A percentile compares a stretch with the other conserved stretches of the same genome.
phyloP scores from a whole-genome alignment of 2,329 filamentous ascomycete species.

The Aspergillus quadrilineatus region DNA sequence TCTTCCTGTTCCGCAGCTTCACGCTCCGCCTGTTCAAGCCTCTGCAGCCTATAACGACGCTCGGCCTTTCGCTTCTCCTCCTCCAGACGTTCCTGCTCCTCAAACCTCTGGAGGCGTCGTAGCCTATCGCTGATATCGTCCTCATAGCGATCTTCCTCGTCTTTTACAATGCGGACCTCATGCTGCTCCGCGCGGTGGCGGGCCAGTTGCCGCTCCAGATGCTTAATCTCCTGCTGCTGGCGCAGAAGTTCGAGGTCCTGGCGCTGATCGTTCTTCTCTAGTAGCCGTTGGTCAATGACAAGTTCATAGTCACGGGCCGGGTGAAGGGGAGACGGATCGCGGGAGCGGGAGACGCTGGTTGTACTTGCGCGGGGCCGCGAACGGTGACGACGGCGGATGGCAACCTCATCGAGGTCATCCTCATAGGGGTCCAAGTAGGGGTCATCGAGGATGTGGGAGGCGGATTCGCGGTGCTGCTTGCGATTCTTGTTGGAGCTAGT shows the following conservation, averaged over 20 bases:
- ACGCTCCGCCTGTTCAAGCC: constrained; percentile 4
- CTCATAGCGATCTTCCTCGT: constrained; percentile 47
- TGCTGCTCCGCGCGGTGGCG: constrained; percentile 23
- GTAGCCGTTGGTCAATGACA: constrained; percentile 33
- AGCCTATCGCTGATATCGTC: constrained; percentile 41
- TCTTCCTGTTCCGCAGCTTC: constrained; percentile 36
- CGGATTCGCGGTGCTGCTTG: constrained; percentile 21
- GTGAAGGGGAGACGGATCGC: constrained; percentile 25
- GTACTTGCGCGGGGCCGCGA: constrained; percentile 22
- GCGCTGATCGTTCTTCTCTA: constrained; percentile 34
- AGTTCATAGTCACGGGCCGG: constrained; percentile 36
- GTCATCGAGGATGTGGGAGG: constrained; percentile 8
- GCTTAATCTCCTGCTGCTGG: constrained; percentile 38
- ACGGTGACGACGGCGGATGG: constrained; percentile 16
- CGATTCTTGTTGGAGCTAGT: constrained; percentile 29
- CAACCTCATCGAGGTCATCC: constrained; percentile 27
- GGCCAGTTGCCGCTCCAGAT: constrained; percentile 35
- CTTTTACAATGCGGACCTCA: constrained; percentile 27
- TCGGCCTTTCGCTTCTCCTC: constrained; percentile 24
- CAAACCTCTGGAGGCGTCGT: constrained; percentile 36
- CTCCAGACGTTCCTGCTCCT: constrained; percentile 42
- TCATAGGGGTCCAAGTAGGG: constrained; percentile 23
- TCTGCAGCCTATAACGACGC: constrained; percentile 7
- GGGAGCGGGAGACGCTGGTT: constrained; percentile 26
- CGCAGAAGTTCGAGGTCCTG: constrained; percentile 37